phyloP scores from a whole-genome alignment of 176 grass and related monocot genomes.

The Musa troglodytarum region DNA sequence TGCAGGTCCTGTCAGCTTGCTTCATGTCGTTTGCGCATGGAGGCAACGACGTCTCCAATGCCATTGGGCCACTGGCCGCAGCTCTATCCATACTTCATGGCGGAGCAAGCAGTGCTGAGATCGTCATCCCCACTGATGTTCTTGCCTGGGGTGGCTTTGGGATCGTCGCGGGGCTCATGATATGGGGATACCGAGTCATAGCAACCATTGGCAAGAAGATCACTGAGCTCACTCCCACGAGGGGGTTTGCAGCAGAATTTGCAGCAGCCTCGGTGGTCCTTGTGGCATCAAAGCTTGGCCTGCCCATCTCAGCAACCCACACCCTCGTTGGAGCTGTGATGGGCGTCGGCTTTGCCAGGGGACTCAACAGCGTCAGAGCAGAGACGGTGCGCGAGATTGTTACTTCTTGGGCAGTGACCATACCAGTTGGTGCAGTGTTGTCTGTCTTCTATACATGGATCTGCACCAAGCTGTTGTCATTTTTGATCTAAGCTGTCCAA shows the following conservation, averaged over 20 bases:
- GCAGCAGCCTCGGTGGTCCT: slow-evolving; percentile 90
- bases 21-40: slow-evolving; percentile 99
- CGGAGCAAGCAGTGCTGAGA: slow-evolving; percentile 46
- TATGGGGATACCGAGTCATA: slow-evolving; percentile 95
- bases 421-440: slow-evolving; percentile 71
- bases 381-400: slow-evolving; percentile 86
- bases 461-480: slow-evolving; percentile 35
- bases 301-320: slow-evolving; percentile 86
- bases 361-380: slow-evolving; percentile 65
- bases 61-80: slow-evolving; percentile 73
- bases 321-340: slow-evolving; percentile 97
- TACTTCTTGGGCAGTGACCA: slow-evolving; percentile 76
- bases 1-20: slow-evolving; percentile 94
- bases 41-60: slow-evolving; percentile 94
- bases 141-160: slow-evolving; percentile 96
- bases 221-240: slow-evolving; percentile 84
- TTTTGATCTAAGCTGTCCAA: neutral
- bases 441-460: slow-evolving; percentile 66
- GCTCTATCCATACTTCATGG: slow-evolving; percentile 85
- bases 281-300: slow-evolving; percentile 83
- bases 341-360: slow-evolving; percentile 95
- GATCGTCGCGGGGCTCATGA: slow-evolving; percentile 82
- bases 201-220: slow-evolving; percentile 98
- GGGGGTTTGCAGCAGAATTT: slow-evolving; percentile 88
- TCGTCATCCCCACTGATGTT: slow-evolving; percentile 83